Base-by-base conservation (phyloP, 257 asterid species). In the Leptodermis oblonga region DNA sequence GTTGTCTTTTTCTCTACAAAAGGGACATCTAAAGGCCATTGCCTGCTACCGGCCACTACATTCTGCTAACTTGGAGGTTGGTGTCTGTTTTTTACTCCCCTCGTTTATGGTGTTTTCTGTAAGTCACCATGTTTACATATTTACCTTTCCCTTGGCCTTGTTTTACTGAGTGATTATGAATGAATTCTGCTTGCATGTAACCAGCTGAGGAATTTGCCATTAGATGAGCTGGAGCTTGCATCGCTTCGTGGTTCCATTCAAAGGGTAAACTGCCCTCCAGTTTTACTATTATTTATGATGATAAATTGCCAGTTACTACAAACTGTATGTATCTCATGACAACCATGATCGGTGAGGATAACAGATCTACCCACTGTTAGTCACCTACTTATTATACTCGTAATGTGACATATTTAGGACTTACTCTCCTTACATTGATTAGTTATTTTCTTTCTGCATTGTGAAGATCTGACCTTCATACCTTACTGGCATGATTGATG, bases 141-240 rank as follows among this genome's bases (percentile, higher is more conserved):
- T 36, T 23, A 36, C 42, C n/a, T 17, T 53, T 76, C 7, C 7
- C 31, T 62, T 42, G 15, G 43, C 33, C 17, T 60, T 46, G 54
- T 62, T 58, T 64, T 25, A 15, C 23, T 55, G 20, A 53, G 33
- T 52, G 67, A 26, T 67, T 59, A 30, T 67, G 37, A 72, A 58
- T 69, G 36, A 39, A 22, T 71, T 41, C 31, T 62, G 76, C 76
- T 63, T 72, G 23, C 64, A 67, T 85, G 80, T 78, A 76, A 79
- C 67, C 83, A 94, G 99, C 86, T 89, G 62, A 95, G 99, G 22
- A 81, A 89, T 86, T 85, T 94, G 76, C 99, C 97, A 67, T 79
- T 94, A 79, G 99, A 94, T 83, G 99, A 91, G 72, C 90, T 94
- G 82, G 99, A 94, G 92, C 88, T 94, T 56, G 96, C 97, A 76